Evolutionary conservation across 2,329 filamentous ascomycete species (phyloP), one percentile per base, ranked within the genome.

Genomic region (Penicillium oxalicum): DNA sequence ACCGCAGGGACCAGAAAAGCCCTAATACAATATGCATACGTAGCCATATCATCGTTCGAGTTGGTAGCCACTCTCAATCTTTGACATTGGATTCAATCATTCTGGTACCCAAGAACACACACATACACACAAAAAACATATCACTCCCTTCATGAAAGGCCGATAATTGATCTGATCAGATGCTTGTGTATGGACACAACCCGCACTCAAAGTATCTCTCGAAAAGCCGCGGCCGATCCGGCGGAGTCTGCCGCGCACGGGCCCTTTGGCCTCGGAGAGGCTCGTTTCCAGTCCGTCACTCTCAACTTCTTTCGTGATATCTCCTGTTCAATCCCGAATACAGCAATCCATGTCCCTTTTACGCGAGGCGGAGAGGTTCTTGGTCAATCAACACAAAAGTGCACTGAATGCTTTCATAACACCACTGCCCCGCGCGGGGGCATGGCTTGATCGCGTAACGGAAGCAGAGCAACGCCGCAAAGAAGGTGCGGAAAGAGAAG

Each of bases 341-440:
- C 47, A 32, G 29, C 29, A 11, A 62, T 68, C 63, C 67, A 73
- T 73, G 70, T 72, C 69, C 60, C 64, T 73, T 53, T 50, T 72
- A 61, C 69, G 70, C 39, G 68, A 72, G 61, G 70, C 70, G 49
- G 70, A 73, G 57, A 71, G 54, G 64, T 72, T 66, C 52, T 58
- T 72, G 52, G 64, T 64, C 60, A 72, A 71, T 41, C 69, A 70
- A 52, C 64, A 64, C 54, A 55, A 63, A 25, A 59, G 66, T 11
- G 50, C 49, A 12, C 60, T 73, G 50, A 72, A 73, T 65, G 62
- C 70, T 36, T 70, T 73, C 36, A 70, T 72, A 53, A 69, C 68
- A 1, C 64, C 68, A 4, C 51, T 72, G 11, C 60, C 64, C 29
- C 61, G 59, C 42, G 55, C 61, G 7, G 65, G 61, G 11, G 52